These are phyloP conservation scores for Steccherinum ochraceum DNA, from an alignment of 768 basidiomycete species.

Conservation along the genomic window DNA sequence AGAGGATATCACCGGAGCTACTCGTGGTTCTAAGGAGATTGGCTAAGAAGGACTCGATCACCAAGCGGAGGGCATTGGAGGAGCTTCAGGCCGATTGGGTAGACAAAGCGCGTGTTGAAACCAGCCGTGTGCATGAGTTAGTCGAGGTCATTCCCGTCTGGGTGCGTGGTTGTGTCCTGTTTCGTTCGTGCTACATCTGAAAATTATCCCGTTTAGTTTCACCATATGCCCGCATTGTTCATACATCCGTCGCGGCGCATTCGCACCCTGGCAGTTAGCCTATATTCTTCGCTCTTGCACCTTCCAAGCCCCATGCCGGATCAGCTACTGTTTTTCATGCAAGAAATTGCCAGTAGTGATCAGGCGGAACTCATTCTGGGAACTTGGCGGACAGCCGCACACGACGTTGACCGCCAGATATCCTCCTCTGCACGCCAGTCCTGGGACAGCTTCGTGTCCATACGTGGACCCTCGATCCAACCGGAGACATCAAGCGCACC, in stretches of 20 bases:
- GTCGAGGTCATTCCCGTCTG: constrained; percentile 81
- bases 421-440: constrained; percentile 41
- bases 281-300: constrained; percentile 63
- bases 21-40: constrained; percentile 75
- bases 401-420: constrained; percentile 68
- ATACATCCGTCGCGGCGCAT: constrained; percentile 77
- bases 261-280: constrained; percentile 48
- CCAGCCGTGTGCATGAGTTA: constrained; percentile 29
- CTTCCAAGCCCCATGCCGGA: constrained; percentile 39
- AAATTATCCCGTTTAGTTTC: constrained; percentile 28
- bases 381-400: constrained; percentile 64
- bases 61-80: constrained; percentile 79
- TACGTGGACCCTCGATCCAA: background rate
- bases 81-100: constrained; percentile 71
- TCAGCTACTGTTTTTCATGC: constrained; percentile 44
- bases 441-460: constrained; percentile 40
- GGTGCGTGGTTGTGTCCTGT: constrained; percentile 47
- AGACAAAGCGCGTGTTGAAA: constrained; percentile 41
- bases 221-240: constrained; percentile 80
- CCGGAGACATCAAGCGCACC: background rate
- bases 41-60: constrained; percentile 86
- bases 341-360: constrained; percentile 34
- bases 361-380: constrained; percentile 58
- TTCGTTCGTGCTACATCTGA: background rate
- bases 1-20: constrained; percentile 71